Evolutionary conservation across 768 basidiomycete species (phyloP).

Genomic region (Cytidiella melzeri): DNA sequence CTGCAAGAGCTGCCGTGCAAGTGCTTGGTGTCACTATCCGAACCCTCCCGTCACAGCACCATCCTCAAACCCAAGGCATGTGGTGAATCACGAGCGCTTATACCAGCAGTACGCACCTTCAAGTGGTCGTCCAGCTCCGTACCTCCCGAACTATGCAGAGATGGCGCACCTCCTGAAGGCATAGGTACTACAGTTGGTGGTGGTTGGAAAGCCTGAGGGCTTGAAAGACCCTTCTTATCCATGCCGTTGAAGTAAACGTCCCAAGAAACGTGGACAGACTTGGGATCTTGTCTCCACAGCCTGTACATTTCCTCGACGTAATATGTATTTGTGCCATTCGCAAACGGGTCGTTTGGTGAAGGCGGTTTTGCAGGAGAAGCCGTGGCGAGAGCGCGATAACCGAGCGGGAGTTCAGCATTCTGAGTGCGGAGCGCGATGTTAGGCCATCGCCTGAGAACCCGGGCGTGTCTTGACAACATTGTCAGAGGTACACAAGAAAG

Average conservation of each 20-base stretch:
- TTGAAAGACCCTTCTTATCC: slow-evolving; percentile 79
- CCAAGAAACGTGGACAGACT: slow-evolving; percentile 93
- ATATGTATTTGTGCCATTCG: slow-evolving; percentile 91
- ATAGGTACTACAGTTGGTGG: slow-evolving; percentile 69
- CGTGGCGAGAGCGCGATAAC: slow-evolving; percentile 33
- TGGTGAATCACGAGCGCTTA: too few relatives aligned
- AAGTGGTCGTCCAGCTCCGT: slow-evolving; percentile 88
- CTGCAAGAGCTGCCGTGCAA: too few relatives aligned
- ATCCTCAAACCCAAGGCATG: too few relatives aligned
- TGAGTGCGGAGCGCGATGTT: slow-evolving; percentile 11
- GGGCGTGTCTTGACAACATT: slow-evolving; percentile 13
- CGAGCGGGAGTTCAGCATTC: slow-evolving; percentile 6
- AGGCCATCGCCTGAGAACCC: slow-evolving; percentile 12
- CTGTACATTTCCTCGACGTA: slow-evolving; percentile 98
- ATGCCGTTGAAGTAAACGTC: slow-evolving; percentile 89
- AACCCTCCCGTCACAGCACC: too few relatives aligned
- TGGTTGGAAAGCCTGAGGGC: slow-evolving; percentile 76
- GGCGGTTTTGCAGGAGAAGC: slow-evolving; percentile 42
- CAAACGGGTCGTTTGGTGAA: slow-evolving; percentile 80
- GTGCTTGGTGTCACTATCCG: too few relatives aligned
- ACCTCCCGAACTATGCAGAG: slow-evolving; percentile 60
- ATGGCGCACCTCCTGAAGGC: slow-evolving; percentile 76
- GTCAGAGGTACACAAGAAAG: background rate
- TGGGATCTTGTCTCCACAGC: slow-evolving; percentile 85
- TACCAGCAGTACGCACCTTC: slow-evolving; percentile 78